Base-by-base conservation (phyloP, 148 eudicot species). In the Heliosperma pusillum region DNA sequence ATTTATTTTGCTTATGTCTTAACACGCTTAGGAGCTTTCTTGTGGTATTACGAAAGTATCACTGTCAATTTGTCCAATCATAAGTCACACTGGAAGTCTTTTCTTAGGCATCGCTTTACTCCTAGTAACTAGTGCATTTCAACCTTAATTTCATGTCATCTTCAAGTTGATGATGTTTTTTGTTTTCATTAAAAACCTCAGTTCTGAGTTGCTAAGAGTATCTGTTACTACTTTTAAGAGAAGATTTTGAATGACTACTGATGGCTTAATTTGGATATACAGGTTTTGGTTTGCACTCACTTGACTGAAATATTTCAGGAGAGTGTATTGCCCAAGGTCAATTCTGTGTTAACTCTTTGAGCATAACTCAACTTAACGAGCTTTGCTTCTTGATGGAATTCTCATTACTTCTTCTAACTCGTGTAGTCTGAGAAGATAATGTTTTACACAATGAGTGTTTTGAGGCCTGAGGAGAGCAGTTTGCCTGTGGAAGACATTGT, bases 231-330 rank as follows among this genome's bases (percentile, higher is more conserved):
- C 25, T 70, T 70, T 52, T 15, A 47, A 15, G 52, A 45, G 73
- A 52, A 26, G 42, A 70, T 50, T 36, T 40, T 2, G 42, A 19
- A 17, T 50, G 60, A 50, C 71, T n/a, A n/a, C n/a, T 81, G 59
- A 36, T 74, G 15, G 74, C 29, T 25, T 50, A 44, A 70, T 11
- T 66, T 65, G 21, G 10, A 36, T 63, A 80, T 82, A 76, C 89
- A 95, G 98, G 98, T 90, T 80, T 81, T 95, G 69, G 82, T 95
- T 76, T 92, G 96, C 82, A 95, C 98, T 72, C 98, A 95, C 82
- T 89, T 95, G 91, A 88, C 91, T 9, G 97, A 95, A 84, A 87
- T 95, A 79, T 92, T 89, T 80, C 82, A 81, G 53, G 85, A 90
- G 75, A 81, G 79, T 76, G 82, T 80, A 85, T 78, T 95, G 74